phyloP scores from a whole-genome alignment of 345 rosid genomes.

The Populus euphratica region DNA sequence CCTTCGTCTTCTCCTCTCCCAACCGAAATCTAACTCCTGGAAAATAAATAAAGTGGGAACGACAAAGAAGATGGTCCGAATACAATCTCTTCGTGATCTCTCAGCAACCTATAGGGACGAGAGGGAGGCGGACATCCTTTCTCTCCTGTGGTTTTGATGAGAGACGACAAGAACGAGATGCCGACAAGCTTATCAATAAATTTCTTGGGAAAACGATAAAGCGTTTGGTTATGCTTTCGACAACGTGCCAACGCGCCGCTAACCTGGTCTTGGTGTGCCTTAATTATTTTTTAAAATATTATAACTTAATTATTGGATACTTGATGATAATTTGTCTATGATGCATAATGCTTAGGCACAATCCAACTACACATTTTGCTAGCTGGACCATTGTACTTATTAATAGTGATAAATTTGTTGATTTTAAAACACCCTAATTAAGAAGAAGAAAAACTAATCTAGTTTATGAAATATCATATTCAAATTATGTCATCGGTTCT shows the following conservation, averaged over 20 bases:
- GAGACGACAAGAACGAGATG: neutral
- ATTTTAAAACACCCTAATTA: no score
- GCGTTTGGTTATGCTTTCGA: conserved; percentile 9
- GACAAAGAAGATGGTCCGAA: neutral
- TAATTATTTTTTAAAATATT: neutral
- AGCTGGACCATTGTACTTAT: no score
- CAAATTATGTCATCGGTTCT: no score
- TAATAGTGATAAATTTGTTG: no score
- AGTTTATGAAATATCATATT: no score
- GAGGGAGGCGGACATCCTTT: neutral
- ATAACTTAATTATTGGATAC: neutral
- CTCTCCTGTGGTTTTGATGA: neutral
- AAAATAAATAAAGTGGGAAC: neutral
- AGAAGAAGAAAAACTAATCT: no score
- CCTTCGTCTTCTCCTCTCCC: no score
- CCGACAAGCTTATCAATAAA: no score
- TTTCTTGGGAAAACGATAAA: conserved; percentile 7
- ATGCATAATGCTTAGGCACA: neutral
- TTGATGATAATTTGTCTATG: neutral
- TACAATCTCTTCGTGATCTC: neutral
- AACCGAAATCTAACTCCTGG: no score
- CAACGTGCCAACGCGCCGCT: neutral
- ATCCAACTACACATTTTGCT: neutral
- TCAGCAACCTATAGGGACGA: neutral
- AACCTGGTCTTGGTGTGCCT: neutral